Evolutionary conservation across 495 filamentous ascomycete species (phyloP).

Genomic region (Podospora bellae-mahoneyi): DNA sequence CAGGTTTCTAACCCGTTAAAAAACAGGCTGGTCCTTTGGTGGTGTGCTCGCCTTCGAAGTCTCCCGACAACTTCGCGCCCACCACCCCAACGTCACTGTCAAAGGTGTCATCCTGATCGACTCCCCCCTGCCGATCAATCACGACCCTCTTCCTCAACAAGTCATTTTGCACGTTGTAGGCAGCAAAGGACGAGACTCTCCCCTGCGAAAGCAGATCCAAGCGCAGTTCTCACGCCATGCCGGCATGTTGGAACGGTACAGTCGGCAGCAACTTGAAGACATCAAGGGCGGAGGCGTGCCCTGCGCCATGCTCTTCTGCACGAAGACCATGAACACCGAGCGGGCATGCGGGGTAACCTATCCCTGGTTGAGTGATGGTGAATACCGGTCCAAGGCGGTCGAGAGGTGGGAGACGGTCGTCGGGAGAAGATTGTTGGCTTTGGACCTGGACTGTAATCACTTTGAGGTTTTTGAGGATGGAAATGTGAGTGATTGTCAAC

Average conservation of each 20-base stretch:
- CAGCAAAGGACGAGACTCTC: not conserved
- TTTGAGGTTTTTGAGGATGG: not conserved
- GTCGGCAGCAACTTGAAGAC: not conserved
- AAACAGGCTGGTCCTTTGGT: not conserved
- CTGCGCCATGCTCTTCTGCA: not conserved
- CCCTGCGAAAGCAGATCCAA: not conserved
- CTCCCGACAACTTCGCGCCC: not conserved
- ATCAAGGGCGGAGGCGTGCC: not conserved
- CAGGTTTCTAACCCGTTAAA: not conserved
- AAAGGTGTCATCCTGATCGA: not conserved
- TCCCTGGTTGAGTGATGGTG: not conserved
- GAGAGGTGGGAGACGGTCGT: not conserved
- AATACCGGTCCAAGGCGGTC: not conserved
- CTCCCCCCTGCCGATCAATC: not conserved
- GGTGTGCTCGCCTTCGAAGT: not conserved
- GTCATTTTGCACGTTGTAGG: not conserved
- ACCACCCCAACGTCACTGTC: not conserved
- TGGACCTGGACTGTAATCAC: not conserved
- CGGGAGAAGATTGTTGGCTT: not conserved
- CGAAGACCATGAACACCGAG: not conserved
- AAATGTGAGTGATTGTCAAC: not conserved
- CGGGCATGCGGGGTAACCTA: not conserved
- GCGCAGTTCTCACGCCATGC: not conserved
- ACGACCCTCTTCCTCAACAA: not conserved
- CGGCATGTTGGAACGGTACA: not conserved